Evolutionary conservation across 192 early-diverging fungal species (phyloP), one percentile per base, ranked within the genome.

Genomic region (Cetraspora pellucida): DNA sequence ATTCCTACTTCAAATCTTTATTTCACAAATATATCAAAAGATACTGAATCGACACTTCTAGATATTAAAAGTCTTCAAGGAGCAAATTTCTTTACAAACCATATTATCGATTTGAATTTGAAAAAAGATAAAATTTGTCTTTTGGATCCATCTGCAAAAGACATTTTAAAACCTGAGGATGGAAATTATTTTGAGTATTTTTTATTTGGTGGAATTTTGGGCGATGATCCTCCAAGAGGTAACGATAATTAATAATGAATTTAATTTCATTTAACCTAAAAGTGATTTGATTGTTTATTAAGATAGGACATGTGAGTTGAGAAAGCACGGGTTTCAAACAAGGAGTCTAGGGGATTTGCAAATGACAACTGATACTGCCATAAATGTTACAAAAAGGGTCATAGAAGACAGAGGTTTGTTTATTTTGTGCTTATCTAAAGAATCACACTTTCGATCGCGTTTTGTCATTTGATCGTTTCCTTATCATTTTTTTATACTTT

Each of bases 311-410:
- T 79, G 82, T 67, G 85, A 89, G 60, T 80, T 95, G 58, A 84
- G 94, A 77, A 82, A 85, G 66, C 81, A 90, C 6, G 93, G 92
- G 43, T 94, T 93, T 78, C 84, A 84, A 21, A 86, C 85, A 14
- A 85, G 94, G 57, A 91, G 91, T 58, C 82, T 95, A 75, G 94
- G 93, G 21, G 80, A 87, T 2, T 82, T 91, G 16, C 94, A 95
- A 77, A 95, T 95, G 94, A 93, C 94, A 37, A 95, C 94, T 2
- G 94, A 95, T 60, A 95, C 94, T 10, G 93, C 93, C 3, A 85
- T 94, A 59, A 81, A 91, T 59, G 93, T 93, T 19, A 85, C 94
- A 17, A 84, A 90, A 61, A 80, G 83, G 28, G 84, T 95, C 3
- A 77, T 95, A 16, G 89, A 92, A 71, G 83, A 90, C 45, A 84